These are phyloP conservation scores for Cystobasidium onofrii DNA, from an alignment of 768 basidiomycete species.

Conservation along the genomic window DNA sequence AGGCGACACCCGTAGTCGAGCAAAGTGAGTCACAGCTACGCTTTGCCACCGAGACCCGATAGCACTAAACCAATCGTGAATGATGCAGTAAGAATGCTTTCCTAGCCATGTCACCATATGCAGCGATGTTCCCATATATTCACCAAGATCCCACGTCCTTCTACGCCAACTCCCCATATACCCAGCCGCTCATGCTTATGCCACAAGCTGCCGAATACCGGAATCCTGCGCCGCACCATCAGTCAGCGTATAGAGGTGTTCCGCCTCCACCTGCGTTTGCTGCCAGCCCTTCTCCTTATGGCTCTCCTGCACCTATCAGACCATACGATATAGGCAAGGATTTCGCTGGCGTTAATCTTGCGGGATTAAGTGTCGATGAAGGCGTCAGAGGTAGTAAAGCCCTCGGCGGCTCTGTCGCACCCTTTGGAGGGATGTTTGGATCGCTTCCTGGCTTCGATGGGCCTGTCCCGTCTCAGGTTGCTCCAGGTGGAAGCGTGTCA, in stretches of 20 bases:
- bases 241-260: not conserved
- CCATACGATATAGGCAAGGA: conserved; percentile 29
- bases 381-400: not conserved
- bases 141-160: conserved; percentile 40
- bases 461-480: not conserved
- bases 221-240: not conserved
- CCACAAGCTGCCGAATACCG: conserved; percentile 27
- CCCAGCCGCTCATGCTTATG: conserved; percentile 41
- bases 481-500: not conserved
- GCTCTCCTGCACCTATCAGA: not conserved
- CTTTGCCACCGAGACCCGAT: conserved; percentile 33
- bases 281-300: conserved; percentile 16
- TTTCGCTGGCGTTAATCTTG: conserved; percentile 1
- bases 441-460: conserved; percentile 23
- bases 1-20: conserved; percentile 10
- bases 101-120: not conserved
- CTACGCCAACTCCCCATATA: conserved; percentile 42
- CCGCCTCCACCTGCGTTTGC: conserved; percentile 1
- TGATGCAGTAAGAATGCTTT: conserved; percentile 35
- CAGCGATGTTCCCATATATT: conserved; percentile 36
- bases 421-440: conserved; percentile 29
- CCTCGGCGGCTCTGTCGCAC: not conserved
- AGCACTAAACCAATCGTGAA: conserved; percentile 34
- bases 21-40: conserved; percentile 24
- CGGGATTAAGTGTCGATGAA: conserved; percentile 1